Evolutionary conservation across 805 yeast genomes (phyloP).

Genomic region (Martiniozyma abietophila): DNA sequence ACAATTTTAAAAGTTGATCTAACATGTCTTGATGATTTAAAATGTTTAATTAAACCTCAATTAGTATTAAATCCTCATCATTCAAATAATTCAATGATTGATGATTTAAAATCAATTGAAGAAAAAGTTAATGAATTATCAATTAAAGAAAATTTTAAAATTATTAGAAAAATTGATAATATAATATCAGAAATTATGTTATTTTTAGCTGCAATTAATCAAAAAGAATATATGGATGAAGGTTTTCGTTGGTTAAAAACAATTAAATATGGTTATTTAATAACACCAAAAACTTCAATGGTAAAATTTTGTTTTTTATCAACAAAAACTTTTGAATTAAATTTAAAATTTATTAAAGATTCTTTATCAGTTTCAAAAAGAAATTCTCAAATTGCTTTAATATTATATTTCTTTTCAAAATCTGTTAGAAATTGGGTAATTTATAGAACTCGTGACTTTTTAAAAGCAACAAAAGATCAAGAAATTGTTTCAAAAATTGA

Average conservation of each 20-base stretch:
- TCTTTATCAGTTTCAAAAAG: slow-evolving; percentile 31
- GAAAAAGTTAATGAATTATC: slow-evolving; percentile 5
- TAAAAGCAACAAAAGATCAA: slow-evolving; percentile 17
- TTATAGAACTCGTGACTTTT: slow-evolving; percentile 38
- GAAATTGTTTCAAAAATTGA: slow-evolving; percentile 22
- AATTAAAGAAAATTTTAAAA: slow-evolving; percentile 7
- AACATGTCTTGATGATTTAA: slow-evolving; percentile 11
- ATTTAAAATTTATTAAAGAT: slow-evolving; percentile 31
- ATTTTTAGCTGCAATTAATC: slow-evolving; percentile 44
- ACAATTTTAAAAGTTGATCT: slow-evolving; percentile 15
- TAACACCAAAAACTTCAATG: slow-evolving; percentile 37
- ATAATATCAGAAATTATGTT: slow-evolving; percentile 33
- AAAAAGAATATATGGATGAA: slow-evolving; percentile 32
- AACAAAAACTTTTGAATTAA: slow-evolving; percentile 26
- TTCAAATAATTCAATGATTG: slow-evolving; percentile 2
- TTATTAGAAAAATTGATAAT: slow-evolving; percentile 28
- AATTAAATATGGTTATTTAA: slow-evolving; percentile 27
- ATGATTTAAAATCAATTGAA: slow-evolving; percentile 3
- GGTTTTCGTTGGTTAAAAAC: slow-evolving; percentile 21
- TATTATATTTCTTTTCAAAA: slow-evolving; percentile 38
- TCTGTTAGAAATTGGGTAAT: slow-evolving; percentile 41
- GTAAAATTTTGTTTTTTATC: slow-evolving; percentile 35
- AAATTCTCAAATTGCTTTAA: slow-evolving; percentile 36
- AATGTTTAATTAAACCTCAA: slow-evolving; percentile 2
- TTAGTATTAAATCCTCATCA: slow-evolving; percentile 3